phyloP scores from a whole-genome alignment of 768 basidiomycete species.

The Phylloporus sp. region DNA sequence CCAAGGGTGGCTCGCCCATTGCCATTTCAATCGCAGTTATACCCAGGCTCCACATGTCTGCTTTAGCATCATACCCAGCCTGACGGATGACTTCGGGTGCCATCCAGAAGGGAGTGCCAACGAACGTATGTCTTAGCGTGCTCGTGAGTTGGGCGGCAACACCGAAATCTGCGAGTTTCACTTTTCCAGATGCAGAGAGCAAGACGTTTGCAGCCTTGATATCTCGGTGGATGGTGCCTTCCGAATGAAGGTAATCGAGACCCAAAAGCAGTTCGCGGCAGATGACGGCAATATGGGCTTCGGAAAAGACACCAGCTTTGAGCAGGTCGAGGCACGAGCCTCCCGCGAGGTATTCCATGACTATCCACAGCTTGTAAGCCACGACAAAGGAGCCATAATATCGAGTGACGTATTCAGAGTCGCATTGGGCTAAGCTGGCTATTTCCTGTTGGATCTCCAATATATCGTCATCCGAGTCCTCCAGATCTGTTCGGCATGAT shows the following conservation, averaged over 20 bases:
- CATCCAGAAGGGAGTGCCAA: constrained; percentile 98
- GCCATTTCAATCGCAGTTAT: constrained; percentile 99
- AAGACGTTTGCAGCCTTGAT: constrained; percentile 98
- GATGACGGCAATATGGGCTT: constrained; percentile 92
- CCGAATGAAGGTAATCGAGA: constrained; percentile 92
- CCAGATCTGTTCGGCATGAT: constrained; percentile 61
- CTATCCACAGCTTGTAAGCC: constrained; percentile 96
- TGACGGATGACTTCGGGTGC: constrained; percentile 98
- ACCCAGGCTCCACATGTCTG: constrained; percentile 97
- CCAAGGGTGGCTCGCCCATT: constrained; percentile 92
- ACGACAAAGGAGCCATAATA: constrained; percentile 98
- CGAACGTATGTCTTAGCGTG: constrained; percentile 94
- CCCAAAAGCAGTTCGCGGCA: constrained; percentile 91
- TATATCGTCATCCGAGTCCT: constrained; percentile 98
- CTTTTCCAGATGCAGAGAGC: constrained; percentile 84
- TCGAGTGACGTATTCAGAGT: constrained; percentile 93
- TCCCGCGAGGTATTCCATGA: constrained; percentile 99
- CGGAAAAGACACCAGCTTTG: constrained; percentile 86
- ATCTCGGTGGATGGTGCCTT: constrained; percentile 96
- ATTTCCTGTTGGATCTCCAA: constrained; percentile 99
- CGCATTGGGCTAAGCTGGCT: constrained; percentile 91
- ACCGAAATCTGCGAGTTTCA: constrained; percentile 98
- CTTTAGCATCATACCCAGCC: constrained; percentile 92
- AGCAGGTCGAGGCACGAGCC: constrained; percentile 98
- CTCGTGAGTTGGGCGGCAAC: constrained; percentile 96